These are phyloP conservation scores for Onygenales sp. DNA, from an alignment of 2,329 filamentous ascomycete genomes.

Conservation along the genomic window DNA sequence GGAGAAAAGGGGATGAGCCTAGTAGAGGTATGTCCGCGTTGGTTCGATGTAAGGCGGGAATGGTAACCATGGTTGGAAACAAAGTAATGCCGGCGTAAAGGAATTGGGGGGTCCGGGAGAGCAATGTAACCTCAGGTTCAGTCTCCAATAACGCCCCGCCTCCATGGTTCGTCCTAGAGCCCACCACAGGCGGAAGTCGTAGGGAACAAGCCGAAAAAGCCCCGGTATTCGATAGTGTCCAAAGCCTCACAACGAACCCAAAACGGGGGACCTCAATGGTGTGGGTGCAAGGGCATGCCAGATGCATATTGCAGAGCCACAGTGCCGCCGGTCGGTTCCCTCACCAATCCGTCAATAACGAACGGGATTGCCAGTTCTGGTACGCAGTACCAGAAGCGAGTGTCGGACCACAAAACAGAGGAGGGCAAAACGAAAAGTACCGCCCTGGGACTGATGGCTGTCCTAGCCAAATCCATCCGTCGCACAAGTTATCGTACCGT, in stretches of 20 bases:
- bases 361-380: slow-evolving; percentile 25
- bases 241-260: slow-evolving; percentile 3
- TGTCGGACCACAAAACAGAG: slow-evolving; percentile 30
- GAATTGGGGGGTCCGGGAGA: too few relatives aligned
- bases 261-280: slow-evolving; percentile 8
- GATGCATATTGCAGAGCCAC: slow-evolving; percentile 20
- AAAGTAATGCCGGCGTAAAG: too few relatives aligned
- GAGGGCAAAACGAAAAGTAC: slow-evolving; percentile 14
- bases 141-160: not conserved
- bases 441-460: slow-evolving; percentile 5
- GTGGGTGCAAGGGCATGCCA: slow-evolving; percentile 24
- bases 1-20: slow-evolving; percentile 49
- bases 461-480: slow-evolving; percentile 11
- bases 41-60: slow-evolving; percentile 12
- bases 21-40: slow-evolving; percentile 20
- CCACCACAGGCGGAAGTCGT: slow-evolving; percentile 20
- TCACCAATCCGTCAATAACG: slow-evolving; percentile 9
- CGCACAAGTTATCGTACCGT: slow-evolving; percentile 11
- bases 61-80: not conserved
- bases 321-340: slow-evolving; percentile 9
- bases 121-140: not conserved
- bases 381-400: slow-evolving; percentile 28
- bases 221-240: not conserved
- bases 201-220: not conserved
- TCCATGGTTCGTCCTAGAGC: slow-evolving; percentile 4